phyloP scores from a whole-genome alignment of 495 filamentous ascomycete genomes.

The Talaromyces trachyspermus region DNA sequence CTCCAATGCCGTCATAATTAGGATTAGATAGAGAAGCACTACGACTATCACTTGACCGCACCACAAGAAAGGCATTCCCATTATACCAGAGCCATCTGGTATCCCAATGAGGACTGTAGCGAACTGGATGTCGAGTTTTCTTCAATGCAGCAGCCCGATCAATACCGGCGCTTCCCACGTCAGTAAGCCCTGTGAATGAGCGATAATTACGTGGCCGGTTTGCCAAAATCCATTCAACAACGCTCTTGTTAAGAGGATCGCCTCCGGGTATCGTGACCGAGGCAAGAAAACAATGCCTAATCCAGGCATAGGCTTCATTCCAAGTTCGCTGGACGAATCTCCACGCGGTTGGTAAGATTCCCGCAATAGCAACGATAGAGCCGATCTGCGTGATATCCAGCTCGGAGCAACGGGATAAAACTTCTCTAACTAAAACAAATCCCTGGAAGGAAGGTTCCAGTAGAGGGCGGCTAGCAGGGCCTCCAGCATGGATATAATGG shows the following conservation, averaged over 20 bases:
- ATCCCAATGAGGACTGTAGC: slow-evolving; percentile 1
- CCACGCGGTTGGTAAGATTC: slow-evolving; percentile 1
- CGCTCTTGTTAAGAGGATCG: slow-evolving; percentile 5
- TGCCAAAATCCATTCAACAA: slow-evolving; percentile 5
- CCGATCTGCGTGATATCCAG: slow-evolving; percentile 5
- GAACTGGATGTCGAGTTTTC: slow-evolving; percentile 5
- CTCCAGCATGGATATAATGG: slow-evolving; percentile 5
- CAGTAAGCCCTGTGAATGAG: slow-evolving; percentile 2
- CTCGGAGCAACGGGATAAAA: background rate
- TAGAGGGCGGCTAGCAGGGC: background rate
- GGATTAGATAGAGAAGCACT: background rate
- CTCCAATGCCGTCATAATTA: slow-evolving; percentile 2
- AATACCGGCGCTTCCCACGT: background rate
- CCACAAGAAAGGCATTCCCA: background rate
- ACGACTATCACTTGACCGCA: background rate
- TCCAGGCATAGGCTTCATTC: slow-evolving; percentile 3
- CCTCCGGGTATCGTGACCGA: slow-evolving; percentile 5
- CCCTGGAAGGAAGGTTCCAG: slow-evolving; percentile 2
- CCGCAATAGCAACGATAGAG: slow-evolving; percentile 5
- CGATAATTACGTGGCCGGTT: slow-evolving; percentile 4
- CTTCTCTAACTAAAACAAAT: background rate
- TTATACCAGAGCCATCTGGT: slow-evolving; percentile 5
- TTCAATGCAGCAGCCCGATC: slow-evolving; percentile 4
- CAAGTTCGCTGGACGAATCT: slow-evolving; percentile 3
- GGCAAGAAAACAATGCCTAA: slow-evolving; percentile 2